phyloP scores from a whole-genome alignment of 2,329 filamentous ascomycete species.

The Fusarium palustre region DNA sequence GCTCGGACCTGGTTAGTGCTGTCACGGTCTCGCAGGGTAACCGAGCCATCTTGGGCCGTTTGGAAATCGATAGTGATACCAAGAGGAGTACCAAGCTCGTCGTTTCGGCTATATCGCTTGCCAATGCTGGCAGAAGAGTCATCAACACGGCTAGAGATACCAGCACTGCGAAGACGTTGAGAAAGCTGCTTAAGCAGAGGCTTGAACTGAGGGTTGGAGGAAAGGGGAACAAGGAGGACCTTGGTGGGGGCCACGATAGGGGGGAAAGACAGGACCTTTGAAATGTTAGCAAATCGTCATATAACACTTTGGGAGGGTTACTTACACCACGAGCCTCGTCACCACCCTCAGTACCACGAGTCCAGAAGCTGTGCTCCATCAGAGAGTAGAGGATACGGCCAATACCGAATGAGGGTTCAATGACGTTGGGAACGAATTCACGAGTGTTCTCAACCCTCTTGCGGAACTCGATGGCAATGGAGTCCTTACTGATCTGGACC shows the following conservation, averaged over 20 bases:
- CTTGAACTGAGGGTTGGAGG: conserved; percentile 81
- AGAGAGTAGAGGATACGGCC: conserved; percentile 93
- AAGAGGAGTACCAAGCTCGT: conserved; percentile 93
- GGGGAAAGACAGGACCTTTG: conserved; percentile 64
- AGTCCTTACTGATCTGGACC: conserved; percentile 81
- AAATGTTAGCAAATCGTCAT: conserved; percentile 36
- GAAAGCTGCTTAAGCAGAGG: conserved; percentile 81
- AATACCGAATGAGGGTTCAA: conserved; percentile 98
- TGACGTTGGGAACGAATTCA: conserved; percentile 95
- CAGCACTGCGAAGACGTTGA: conserved; percentile 78
- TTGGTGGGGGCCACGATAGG: conserved; percentile 89
- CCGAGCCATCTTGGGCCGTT: conserved; percentile 85
- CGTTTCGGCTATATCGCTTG: conserved; percentile 93
- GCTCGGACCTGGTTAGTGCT: conserved; percentile 91
- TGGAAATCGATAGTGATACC: conserved; percentile 97
- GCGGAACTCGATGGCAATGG: conserved; percentile 85
- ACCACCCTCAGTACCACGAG: conserved; percentile 70
- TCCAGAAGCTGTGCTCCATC: conserved; percentile 97
- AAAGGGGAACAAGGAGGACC: conserved; percentile 91
- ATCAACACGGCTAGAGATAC: conserved; percentile 87
- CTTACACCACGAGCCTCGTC: conserved; percentile 86
- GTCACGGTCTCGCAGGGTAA: conserved; percentile 92
- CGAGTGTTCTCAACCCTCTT: conserved; percentile 85
- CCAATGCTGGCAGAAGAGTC: conserved; percentile 92
- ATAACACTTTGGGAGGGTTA: conserved; percentile 48